A percentile compares a stretch with the other conserved stretches of the same genome.
Conservation (phyloP, 1,284 basidiomycete species). For the Boletus semigastroideus region DNA sequence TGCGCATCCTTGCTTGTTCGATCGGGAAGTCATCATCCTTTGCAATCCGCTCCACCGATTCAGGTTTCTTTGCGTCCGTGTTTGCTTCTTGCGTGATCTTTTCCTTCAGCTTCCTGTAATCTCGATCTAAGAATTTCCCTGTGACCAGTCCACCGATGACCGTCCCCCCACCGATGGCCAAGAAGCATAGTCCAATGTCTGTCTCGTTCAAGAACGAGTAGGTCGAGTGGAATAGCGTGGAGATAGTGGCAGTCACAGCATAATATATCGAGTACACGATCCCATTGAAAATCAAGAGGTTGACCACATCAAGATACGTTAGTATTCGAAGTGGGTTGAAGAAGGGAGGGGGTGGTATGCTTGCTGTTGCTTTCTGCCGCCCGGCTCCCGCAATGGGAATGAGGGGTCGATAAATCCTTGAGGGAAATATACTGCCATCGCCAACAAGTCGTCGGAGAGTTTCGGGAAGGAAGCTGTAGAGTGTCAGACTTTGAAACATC, state of each 20-base stretch:
- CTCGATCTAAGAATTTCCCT: constrained; percentile 56
- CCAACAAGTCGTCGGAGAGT: constrained; percentile 57
- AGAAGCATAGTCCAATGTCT: constrained; percentile 68
- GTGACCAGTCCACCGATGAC: constrained; percentile 45
- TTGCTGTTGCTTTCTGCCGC: constrained; percentile 17
- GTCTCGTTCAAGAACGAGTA: constrained; percentile 66
- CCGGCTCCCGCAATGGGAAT: constrained; percentile 53
- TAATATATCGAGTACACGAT: constrained; percentile 63
- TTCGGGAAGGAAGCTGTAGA: constrained; percentile 56
- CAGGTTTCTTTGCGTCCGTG: constrained; percentile 26
- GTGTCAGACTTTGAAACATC: neutral
- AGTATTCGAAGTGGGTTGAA: constrained; percentile 62
- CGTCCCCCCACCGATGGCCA: constrained; percentile 64
- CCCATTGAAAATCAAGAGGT: constrained; percentile 63
- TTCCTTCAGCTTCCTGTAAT: constrained; percentile 48
- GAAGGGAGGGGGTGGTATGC: constrained; percentile 38
- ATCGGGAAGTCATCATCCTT: constrained; percentile 51
- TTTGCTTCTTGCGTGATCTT: constrained; percentile 22
- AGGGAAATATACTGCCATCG: constrained; percentile 54
- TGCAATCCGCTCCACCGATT: constrained; percentile 22
- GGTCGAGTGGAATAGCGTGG: constrained; percentile 54
- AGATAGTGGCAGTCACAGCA: constrained; percentile 63
- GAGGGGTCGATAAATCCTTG: constrained; percentile 49
- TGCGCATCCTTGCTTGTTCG: constrained; percentile 52
- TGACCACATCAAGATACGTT: constrained; percentile 55